Evolutionary conservation across 2,329 filamentous ascomycete genomes (phyloP).

Genomic region (Coniella vitis): DNA sequence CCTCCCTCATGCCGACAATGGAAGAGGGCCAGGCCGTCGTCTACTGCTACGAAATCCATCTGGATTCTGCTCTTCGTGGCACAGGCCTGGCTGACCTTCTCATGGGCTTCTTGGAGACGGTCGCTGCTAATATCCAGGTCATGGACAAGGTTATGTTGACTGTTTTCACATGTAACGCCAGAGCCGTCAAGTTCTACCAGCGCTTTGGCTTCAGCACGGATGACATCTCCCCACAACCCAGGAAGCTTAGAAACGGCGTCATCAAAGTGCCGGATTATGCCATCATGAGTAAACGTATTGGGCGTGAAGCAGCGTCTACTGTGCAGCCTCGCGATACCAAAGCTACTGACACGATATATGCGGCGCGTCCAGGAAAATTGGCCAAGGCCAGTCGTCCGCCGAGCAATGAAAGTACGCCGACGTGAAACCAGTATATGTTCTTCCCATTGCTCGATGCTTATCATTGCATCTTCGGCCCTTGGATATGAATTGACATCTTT

Average conservation of each 20-base stretch:
- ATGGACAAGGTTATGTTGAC: conserved; percentile 68
- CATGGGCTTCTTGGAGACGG: conserved; percentile 46
- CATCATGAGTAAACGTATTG: conserved; percentile 48
- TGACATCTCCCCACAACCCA: conserved; percentile 46
- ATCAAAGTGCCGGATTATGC: conserved; percentile 50
- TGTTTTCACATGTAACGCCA: conserved; percentile 57
- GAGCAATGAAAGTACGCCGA: too few relatives aligned
- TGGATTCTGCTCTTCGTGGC: conserved; percentile 49
- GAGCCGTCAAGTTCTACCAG: conserved; percentile 54
- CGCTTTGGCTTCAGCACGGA: conserved; percentile 52
- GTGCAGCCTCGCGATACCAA: neutral
- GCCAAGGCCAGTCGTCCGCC: too few relatives aligned
- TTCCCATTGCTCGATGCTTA: too few relatives aligned
- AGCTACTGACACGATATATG: neutral
- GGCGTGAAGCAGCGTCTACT: neutral
- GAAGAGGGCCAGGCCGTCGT: conserved; percentile 60
- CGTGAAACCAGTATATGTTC: too few relatives aligned
- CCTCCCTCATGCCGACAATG: conserved; percentile 65
- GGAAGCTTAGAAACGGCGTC: conserved; percentile 47
- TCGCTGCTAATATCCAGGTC: conserved; percentile 46
- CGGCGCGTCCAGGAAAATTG: neutral
- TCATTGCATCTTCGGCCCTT: too few relatives aligned
- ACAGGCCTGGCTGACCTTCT: conserved; percentile 56
- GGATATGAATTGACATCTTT: too few relatives aligned
- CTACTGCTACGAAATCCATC: conserved; percentile 76